These are phyloP conservation scores for Kazachstania bromeliacearum DNA, from an alignment of 805 yeast genomes.

Conservation along the genomic window DNA sequence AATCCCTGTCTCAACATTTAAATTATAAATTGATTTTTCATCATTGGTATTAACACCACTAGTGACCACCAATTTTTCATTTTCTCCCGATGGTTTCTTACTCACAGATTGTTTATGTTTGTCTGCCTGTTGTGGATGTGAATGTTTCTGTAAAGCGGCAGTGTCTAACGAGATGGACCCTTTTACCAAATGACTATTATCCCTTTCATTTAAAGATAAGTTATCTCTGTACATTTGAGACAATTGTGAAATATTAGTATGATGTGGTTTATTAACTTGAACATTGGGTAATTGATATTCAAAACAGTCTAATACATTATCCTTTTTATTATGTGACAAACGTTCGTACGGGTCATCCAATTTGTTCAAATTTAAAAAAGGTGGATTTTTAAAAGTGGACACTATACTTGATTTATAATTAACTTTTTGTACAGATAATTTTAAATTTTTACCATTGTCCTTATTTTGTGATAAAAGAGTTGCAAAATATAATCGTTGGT, in stretches of 20 bases:
- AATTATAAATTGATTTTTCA: slow-evolving; percentile 1
- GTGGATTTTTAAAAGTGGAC: slow-evolving; percentile 9
- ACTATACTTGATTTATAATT: slow-evolving; percentile 21
- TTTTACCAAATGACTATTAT: too few relatives aligned
- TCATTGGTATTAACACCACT: not conserved
- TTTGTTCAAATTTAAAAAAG: slow-evolving; percentile 3
- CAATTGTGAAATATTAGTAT: too few relatives aligned
- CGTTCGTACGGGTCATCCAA: slow-evolving; percentile 2
- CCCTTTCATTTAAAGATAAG: too few relatives aligned
- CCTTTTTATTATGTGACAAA: slow-evolving; percentile 1
- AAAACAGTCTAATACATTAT: slow-evolving; percentile 19
- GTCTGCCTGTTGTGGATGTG: too few relatives aligned
- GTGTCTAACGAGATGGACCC: too few relatives aligned
- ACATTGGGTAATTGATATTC: slow-evolving; percentile 25
- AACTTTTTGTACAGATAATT: slow-evolving; percentile 8
- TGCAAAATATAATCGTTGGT: slow-evolving; percentile 24
- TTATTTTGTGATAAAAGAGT: slow-evolving; percentile 7
- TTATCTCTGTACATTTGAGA: too few relatives aligned
- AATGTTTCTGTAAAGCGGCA: too few relatives aligned
- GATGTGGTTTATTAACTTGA: slow-evolving; percentile 1
- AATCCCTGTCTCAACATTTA: slow-evolving; percentile 2
- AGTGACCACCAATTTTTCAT: slow-evolving; percentile 1
- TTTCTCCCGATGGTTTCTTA: too few relatives aligned
- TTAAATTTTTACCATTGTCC: not conserved
- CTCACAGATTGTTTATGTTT: too few relatives aligned